Conservation (phyloP, 1,284 basidiomycete species). For the Farysia itapuensis region DNA sequence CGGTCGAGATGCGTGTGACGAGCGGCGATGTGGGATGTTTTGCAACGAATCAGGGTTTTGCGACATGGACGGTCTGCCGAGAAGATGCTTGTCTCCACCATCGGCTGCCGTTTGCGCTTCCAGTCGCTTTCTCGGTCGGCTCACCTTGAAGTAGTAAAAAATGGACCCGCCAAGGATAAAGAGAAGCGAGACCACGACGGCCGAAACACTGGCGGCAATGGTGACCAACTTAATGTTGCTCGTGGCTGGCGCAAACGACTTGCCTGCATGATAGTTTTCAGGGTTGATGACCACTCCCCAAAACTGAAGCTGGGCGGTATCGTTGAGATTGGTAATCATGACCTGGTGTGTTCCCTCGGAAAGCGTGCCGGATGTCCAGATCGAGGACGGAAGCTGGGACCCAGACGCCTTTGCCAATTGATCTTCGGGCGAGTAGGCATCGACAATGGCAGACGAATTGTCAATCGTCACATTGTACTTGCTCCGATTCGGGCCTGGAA, state of each 20-base stretch:
- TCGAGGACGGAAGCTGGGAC: conserved; percentile 10
- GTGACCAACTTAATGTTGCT: conserved; percentile 19
- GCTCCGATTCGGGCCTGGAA: conserved; percentile 11
- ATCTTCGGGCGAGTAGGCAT: conserved; percentile 13
- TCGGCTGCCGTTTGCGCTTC: conserved; percentile 8
- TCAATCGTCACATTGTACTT: conserved; percentile 27
- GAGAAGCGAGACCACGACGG: conserved; percentile 17
- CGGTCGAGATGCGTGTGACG: conserved; percentile 4
- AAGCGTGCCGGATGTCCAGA: conserved; percentile 24
- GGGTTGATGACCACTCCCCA: conserved; percentile 35
- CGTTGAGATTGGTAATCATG: conserved; percentile 24
- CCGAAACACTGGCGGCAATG: conserved; percentile 24
- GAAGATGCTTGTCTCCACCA: conserved; percentile 7
- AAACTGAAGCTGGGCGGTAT: conserved; percentile 19
- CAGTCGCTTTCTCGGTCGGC: conserved; percentile 7
- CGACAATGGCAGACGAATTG: conserved; percentile 12
- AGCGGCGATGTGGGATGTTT: not conserved
- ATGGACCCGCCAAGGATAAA: conserved; percentile 18
- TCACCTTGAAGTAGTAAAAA: conserved; percentile 24
- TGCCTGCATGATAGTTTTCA: conserved; percentile 24
- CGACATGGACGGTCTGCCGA: conserved; percentile 1
- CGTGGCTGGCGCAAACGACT: conserved; percentile 6
- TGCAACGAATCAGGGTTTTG: not conserved
- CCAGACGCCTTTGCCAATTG: conserved; percentile 11
- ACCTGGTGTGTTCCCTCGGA: conserved; percentile 17